Base-by-base conservation (phyloP, 2,329 filamentous ascomycete genomes). In the Colletotrichum musae region DNA sequence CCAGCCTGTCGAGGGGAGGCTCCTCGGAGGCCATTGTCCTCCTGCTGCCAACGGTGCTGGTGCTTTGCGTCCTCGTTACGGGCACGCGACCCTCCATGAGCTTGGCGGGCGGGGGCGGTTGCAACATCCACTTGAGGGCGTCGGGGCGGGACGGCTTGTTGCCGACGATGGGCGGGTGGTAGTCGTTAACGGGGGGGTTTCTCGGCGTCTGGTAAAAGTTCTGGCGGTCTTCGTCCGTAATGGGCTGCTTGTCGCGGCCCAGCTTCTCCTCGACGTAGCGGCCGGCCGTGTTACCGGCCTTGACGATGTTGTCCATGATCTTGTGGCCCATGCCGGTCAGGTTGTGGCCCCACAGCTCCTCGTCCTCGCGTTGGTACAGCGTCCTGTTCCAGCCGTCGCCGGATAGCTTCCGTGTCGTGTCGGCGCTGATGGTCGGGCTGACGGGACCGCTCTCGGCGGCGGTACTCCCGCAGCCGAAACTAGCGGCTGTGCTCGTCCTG, bases 1-100 rank as follows among this genome's bases (percentile, higher is more conserved):
- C 79, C 32, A 82, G 67, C 41, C 85, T 80, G 4, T 82, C 80
- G 45, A 87, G 76, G 16, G 80, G 79, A 7, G 80, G 75, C 24
- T 82, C 83, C 6, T 86, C 82, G 24, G 76, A 77, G 64, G 79
- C 72, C 58, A 82, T 73, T 1, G 84, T 86, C 72, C 77, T 81
- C 53, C 81, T 81, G 64, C 85, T 88, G 24, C 83, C 80, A 54
- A 83, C 83, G 74, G 86, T 89, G 48, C 81, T 84, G 43, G 86
- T 84, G 75, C 89, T 93, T 43, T 84, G 84, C 72, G 88, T 91
- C 62, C 91, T 84, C 74, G 86, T 89, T 21, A 92, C 90, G 36
- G 89, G 89, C 43, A 93, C 89, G 78, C 95, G 96, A 73, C 94
- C 95, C 72, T 92, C 93, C 95, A 98, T 98, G 69, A 97, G 86